Evolutionary conservation across 78 protist species (phyloP).

Genomic region (Dictyostelium capitatum): DNA sequence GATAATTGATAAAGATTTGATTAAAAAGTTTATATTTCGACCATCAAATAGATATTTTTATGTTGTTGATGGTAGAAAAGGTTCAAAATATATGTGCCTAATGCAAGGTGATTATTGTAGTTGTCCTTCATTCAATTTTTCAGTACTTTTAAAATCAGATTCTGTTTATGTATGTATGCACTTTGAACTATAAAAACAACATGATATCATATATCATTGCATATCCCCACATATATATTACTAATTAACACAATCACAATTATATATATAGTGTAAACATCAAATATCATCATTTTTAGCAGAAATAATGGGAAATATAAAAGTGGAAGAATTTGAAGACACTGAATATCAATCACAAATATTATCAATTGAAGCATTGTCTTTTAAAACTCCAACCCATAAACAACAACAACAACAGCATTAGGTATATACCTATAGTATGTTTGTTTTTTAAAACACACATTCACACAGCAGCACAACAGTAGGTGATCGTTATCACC

Average conservation of each 20-base stretch:
- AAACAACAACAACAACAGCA: neutral
- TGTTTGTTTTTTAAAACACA: too few species aligned
- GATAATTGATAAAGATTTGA: constrained; percentile 30
- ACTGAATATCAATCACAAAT: constrained; percentile 40
- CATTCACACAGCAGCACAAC: too few species aligned
- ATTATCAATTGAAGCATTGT: constrained; percentile 7
- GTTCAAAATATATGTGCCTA: constrained; percentile 48
- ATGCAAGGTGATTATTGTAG: constrained; percentile 72
- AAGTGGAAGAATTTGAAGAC: constrained; percentile 7
- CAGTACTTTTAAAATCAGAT: constrained; percentile 26
- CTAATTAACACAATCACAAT: neutral
- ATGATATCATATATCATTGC: too few species aligned
- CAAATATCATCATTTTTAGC: constrained; percentile 37
- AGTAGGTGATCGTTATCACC: too few species aligned
- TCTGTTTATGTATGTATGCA: constrained; percentile 27
- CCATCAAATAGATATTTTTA: constrained; percentile 35
- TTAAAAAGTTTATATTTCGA: neutral
- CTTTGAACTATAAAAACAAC: neutral
- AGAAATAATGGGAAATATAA: constrained; percentile 11
- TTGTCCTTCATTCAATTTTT: constrained; percentile 53
- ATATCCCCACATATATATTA: too few species aligned
- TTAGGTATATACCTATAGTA: too few species aligned
- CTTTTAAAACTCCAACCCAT: constrained; percentile 36
- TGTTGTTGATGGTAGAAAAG: constrained; percentile 67
- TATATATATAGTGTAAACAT: constrained; percentile 49